Percentiles rank a stretch among this genome's conserved stretches.
Conservation (phyloP, 345 rosid genomes). For the Eucalyptus pauciflora region DNA sequence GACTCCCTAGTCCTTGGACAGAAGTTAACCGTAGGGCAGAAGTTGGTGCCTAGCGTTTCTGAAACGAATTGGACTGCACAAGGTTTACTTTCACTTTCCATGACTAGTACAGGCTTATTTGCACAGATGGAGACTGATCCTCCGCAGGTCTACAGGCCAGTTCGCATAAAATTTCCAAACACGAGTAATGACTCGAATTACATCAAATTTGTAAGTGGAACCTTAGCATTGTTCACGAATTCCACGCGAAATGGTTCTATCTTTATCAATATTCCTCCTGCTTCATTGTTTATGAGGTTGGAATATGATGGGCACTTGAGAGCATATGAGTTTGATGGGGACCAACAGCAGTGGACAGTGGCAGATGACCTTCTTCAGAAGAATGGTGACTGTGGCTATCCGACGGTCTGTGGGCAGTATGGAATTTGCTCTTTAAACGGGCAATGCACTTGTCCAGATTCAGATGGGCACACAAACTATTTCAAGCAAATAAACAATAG, state of each 20-base stretch:
- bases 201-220: background rate
- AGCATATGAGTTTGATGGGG: conserved; percentile 1
- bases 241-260: background rate
- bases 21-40: background rate
- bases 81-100: background rate
- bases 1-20: conserved; percentile 3
- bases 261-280: background rate
- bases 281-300: conserved; percentile 1
- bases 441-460: background rate
- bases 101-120: background rate
- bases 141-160: background rate
- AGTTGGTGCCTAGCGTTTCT: conserved; percentile 1
- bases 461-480: background rate
- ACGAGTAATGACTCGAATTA: background rate
- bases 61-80: background rate
- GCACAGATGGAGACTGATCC: conserved; percentile 1
- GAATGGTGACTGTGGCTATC: background rate
- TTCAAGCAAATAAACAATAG: background rate
- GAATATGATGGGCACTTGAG: conserved; percentile 13
- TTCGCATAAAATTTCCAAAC: background rate
- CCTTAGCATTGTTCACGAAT: background rate
- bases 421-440: background rate
- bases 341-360: background rate
- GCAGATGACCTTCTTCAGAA: background rate
- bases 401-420: background rate